phyloP scores from a whole-genome alignment of 805 yeast species.

The Zygosaccharomyces pseudorouxii region DNA sequence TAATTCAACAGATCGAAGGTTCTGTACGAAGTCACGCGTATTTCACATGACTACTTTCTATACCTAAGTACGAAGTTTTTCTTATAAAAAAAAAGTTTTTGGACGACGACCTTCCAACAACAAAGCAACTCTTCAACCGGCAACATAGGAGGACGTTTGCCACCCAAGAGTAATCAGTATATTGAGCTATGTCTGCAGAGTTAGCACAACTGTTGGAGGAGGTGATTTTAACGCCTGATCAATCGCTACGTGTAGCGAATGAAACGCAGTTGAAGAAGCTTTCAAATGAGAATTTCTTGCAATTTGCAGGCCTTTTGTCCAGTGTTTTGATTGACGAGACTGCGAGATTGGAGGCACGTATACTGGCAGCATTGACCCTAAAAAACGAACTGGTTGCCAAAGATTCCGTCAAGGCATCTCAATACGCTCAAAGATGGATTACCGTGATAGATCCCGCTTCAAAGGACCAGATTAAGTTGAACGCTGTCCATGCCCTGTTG shows the following conservation, averaged over 20 bases:
- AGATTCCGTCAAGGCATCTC: constrained; percentile 53
- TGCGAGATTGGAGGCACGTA: constrained; percentile 73
- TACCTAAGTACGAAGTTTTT: neutral
- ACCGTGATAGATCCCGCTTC: constrained; percentile 46
- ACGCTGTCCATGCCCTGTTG: constrained; percentile 58
- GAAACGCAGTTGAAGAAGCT: constrained; percentile 69
- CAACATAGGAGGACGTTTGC: neutral
- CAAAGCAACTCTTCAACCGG: neutral
- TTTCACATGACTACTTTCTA: neutral
- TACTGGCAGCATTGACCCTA: constrained; percentile 82
- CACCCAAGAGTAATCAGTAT: too few species aligned
- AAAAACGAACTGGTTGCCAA: constrained; percentile 87
- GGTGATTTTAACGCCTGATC: constrained; percentile 68
- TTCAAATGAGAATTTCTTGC: constrained; percentile 70
- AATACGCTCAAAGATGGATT: constrained; percentile 72
- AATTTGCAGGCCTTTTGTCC: constrained; percentile 65
- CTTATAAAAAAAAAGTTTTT: neutral
- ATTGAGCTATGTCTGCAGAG: constrained; percentile 35
- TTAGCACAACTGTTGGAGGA: constrained; percentile 69
- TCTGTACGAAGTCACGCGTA: neutral
- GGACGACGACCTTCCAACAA: neutral
- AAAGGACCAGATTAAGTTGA: constrained; percentile 61
- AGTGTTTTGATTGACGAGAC: constrained; percentile 63
- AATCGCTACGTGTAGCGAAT: constrained; percentile 65
- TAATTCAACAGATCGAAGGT: neutral